Evolutionary conservation across 2,329 filamentous ascomycete species (phyloP), one percentile per base, ranked within the genome.

Genomic region (Corynespora cassiicola): DNA sequence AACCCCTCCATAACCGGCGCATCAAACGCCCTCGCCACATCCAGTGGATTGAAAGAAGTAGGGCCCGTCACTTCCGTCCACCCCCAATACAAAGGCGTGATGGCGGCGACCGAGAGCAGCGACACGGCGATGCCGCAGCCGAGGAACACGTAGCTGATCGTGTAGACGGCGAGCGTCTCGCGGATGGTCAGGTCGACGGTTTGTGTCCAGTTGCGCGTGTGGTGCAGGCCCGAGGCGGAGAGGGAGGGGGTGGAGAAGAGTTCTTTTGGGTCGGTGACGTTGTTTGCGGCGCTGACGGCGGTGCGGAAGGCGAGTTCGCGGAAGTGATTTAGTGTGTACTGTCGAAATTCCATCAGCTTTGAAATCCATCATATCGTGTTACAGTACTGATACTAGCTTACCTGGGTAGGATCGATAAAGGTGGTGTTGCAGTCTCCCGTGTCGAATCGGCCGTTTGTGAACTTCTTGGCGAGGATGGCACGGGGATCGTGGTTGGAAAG

Each of bases 11-110:
- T 24, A 16, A 38, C 18, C 15, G 40, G 40, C n/a, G 40, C 25
- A 25, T 37, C 42, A 21, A 45, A 45, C n/a, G 19, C 35, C 14
- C 26, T 29, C 30, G 33, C 42, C 36, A 45, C 40, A 33, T 38
- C 29, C 5, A 43, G 34, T 4, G 40, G 40, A 35, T 43, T 43
- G 19, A 43, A 43, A 8, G 40, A 39, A 11, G 8, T 4, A 9
- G 21, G 19, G 2, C 24, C 18, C 9, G 21, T 6, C 14, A 35
- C 23, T n/a, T 35, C 35, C 23, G 16, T 39, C 28, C 19, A 23
- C 4, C 26, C 31, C 40, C 40, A 43, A 34, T 35, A 39, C 11
- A 43, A 17, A 18, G 35, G 35, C 12, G 17, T 19, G 21, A 43
- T 27, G 11, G 40, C 40, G 11, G 31, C 40, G 17, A 31, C 40